Percentiles rank a stretch among this genome's conserved stretches.
These are phyloP conservation scores for Metschnikowia matae DNA, from an alignment of 805 yeast genomes.

Conservation along the genomic window DNA sequence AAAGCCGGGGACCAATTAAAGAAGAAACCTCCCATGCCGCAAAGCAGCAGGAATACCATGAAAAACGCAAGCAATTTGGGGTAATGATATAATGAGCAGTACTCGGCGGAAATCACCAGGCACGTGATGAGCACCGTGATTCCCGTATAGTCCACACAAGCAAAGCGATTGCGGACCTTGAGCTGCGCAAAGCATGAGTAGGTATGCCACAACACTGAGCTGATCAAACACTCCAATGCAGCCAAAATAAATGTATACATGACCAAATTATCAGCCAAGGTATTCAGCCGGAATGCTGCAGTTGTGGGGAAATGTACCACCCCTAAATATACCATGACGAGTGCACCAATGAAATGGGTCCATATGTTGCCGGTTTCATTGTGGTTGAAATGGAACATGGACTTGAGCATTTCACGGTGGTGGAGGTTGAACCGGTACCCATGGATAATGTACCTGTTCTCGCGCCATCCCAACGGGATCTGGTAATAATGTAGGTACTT, in stretches of 20 bases:
- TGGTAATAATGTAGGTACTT: conserved; percentile 67
- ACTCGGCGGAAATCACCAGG: conserved; percentile 82
- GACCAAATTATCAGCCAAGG: conserved; percentile 45
- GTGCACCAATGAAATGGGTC: conserved; percentile 79
- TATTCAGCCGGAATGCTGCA: conserved; percentile 38
- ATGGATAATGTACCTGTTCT: conserved; percentile 74
- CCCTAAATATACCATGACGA: conserved; percentile 53
- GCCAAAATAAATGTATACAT: conserved; percentile 66
- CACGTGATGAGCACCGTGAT: conserved; percentile 87
- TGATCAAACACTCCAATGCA: conserved; percentile 68
- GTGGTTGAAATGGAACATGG: conserved; percentile 60
- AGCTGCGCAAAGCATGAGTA: conserved; percentile 72
- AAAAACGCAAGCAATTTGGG: conserved; percentile 47
- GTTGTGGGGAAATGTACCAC: conserved; percentile 62
- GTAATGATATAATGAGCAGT: conserved; percentile 64
- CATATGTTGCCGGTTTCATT: conserved; percentile 92
- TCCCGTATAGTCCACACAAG: conserved; percentile 94
- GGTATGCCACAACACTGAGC: conserved; percentile 90
- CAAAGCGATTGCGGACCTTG: conserved; percentile 63
- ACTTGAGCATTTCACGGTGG: conserved; percentile 54
- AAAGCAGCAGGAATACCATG: conserved; percentile 55
- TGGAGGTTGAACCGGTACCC: conserved; percentile 82
- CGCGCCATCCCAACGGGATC: conserved; percentile 90
- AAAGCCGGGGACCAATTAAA: conserved; percentile 92
- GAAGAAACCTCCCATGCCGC: conserved; percentile 68